Conservation (phyloP, 495 filamentous ascomycete genomes). For the Penicillium herquei region DNA sequence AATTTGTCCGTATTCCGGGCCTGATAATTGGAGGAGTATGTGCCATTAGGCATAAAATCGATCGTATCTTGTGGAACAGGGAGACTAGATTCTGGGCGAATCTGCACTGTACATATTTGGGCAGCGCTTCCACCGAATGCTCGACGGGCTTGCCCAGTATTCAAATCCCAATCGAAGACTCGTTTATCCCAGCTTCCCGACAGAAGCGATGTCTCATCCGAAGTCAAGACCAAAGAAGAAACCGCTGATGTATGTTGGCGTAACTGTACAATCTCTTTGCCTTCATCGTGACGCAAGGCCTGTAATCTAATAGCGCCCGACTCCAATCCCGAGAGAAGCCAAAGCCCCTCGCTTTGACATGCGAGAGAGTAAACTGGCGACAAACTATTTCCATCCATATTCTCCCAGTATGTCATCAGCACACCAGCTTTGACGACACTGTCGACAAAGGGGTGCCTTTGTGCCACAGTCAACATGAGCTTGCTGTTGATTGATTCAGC, state of each 20-base stretch:
- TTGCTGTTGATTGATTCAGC: slow-evolving; percentile 93
- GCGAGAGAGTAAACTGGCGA: slow-evolving; percentile 94
- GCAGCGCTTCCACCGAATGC: slow-evolving; percentile 71
- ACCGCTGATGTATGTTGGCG: slow-evolving; percentile 89
- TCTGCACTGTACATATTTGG: slow-evolving; percentile 86
- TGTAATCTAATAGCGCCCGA: slow-evolving; percentile 91
- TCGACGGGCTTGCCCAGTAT: slow-evolving; percentile 75
- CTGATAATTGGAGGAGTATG: slow-evolving; percentile 60
- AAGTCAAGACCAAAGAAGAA: slow-evolving; percentile 76
- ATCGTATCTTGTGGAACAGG: slow-evolving; percentile 72
- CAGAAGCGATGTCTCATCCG: slow-evolving; percentile 83
- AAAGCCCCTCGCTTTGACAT: slow-evolving; percentile 82
- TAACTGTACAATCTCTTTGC: slow-evolving; percentile 77
- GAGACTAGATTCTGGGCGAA: slow-evolving; percentile 72
- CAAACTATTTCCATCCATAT: slow-evolving; percentile 57
- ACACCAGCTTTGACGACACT: slow-evolving; percentile 93
- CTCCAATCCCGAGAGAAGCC: slow-evolving; percentile 87
- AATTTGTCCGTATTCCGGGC: slow-evolving; percentile 41
- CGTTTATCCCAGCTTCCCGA: slow-evolving; percentile 97
- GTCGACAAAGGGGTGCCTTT: slow-evolving; percentile 95
- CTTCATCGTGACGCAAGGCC: slow-evolving; percentile 92
- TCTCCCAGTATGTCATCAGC: slow-evolving; percentile 96
- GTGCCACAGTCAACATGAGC: slow-evolving; percentile 88
- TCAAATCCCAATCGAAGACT: slow-evolving; percentile 92
- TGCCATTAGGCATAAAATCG: slow-evolving; percentile 60